Conservation (phyloP, 148 eudicot species). For the Diospyros lotus region DNA sequence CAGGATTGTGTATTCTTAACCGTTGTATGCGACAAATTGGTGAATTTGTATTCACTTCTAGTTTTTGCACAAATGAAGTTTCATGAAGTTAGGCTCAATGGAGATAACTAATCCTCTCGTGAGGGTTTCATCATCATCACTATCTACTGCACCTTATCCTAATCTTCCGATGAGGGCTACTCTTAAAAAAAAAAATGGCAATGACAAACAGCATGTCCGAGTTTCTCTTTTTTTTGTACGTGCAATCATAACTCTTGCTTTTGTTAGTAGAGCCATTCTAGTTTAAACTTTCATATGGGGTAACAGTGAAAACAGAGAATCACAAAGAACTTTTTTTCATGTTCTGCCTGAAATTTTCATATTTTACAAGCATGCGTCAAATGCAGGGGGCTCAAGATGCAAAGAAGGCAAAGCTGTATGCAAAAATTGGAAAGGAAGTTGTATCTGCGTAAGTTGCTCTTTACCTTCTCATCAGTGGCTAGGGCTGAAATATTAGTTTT, state of each 20-base stretch:
- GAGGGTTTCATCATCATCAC: not conserved
- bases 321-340: not conserved
- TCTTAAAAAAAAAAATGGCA: not conserved
- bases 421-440: conserved; percentile 86
- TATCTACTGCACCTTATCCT: too few relatives aligned
- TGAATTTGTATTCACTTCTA: not conserved
- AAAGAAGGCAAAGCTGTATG: conserved; percentile 72
- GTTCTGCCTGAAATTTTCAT: conserved; percentile 9
- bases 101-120: not conserved
- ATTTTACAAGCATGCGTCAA: conserved; percentile 9
- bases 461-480: not conserved
- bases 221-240: too few relatives aligned
- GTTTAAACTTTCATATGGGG: not conserved
- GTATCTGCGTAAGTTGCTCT: conserved; percentile 80
- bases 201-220: not conserved
- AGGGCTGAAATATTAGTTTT: conserved; percentile 2
- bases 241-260: not conserved
- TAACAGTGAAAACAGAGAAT: not conserved
- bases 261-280: not conserved
- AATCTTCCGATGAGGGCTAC: too few relatives aligned
- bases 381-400: conserved; percentile 76
- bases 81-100: not conserved
- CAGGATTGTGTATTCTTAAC: not conserved
- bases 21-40: not conserved
- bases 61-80: not conserved